A percentile compares a stretch with the other conserved stretches of the same genome.
Conservation (phyloP, 2,329 filamentous ascomycete genomes). For the Basipetospora chlamydospora region DNA sequence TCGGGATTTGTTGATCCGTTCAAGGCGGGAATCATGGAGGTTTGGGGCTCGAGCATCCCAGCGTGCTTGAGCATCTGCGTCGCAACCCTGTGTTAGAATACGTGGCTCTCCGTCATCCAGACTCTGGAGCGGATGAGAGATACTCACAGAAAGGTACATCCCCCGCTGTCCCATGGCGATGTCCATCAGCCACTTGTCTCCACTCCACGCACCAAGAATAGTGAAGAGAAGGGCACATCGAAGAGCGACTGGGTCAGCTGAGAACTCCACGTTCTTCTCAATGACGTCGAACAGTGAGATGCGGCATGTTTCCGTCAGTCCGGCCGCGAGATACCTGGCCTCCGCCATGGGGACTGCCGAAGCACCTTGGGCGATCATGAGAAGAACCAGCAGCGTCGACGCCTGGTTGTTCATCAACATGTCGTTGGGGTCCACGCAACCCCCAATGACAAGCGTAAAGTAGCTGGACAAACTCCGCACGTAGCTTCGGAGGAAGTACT, state of each 20-base stretch:
- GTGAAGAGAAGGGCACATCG: conserved; percentile 54
- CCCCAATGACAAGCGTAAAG: conserved; percentile 46
- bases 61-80: conserved; percentile 52
- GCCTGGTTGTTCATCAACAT: conserved; percentile 52
- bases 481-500: conserved; percentile 53
- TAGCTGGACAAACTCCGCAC: conserved; percentile 52
- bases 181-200: conserved; percentile 67
- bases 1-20: conserved; percentile 27
- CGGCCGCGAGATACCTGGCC: conserved; percentile 49
- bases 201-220: conserved; percentile 55
- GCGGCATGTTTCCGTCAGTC: conserved; percentile 55
- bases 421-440: conserved; percentile 50
- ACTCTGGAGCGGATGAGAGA: no score
- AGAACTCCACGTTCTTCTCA: conserved; percentile 56
- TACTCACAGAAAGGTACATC: conserved; percentile 51
- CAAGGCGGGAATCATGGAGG: conserved; percentile 27
- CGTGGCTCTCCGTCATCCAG: no score
- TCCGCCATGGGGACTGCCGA: conserved; percentile 50
- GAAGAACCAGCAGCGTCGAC: conserved; percentile 48
- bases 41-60: conserved; percentile 45
- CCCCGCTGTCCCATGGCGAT: conserved; percentile 60
- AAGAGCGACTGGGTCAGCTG: conserved; percentile 48
- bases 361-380: conserved; percentile 61
- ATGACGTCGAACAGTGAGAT: conserved; percentile 60
- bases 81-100: conserved; percentile 2